Percentiles rank a stretch among this genome's conserved stretches.
Evolutionary conservation across 768 basidiomycete species (phyloP).

Genomic region (Boletellus sp.): DNA sequence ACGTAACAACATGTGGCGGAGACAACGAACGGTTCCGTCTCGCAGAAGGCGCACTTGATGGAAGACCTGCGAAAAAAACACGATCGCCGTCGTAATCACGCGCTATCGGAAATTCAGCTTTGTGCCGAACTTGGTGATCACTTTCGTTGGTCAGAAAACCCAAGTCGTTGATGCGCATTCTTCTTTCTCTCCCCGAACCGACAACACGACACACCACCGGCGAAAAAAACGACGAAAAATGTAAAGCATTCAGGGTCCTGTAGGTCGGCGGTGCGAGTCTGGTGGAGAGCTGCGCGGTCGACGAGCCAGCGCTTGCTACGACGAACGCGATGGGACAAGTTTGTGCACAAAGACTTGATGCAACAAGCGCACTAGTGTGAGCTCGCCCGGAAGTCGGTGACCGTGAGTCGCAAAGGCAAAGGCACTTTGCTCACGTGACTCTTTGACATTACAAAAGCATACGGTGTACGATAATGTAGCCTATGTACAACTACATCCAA

Average conservation of each 20-base stretch:
- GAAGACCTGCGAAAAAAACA: slow-evolving; percentile 98
- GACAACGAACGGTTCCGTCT: slow-evolving; percentile 92
- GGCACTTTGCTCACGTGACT: neutral
- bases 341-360: slow-evolving; percentile 4
- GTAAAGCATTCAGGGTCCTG: slow-evolving; percentile 71
- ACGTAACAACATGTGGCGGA: slow-evolving; percentile 93
- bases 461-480: neutral
- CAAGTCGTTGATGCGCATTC: too few species aligned
- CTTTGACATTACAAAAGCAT: neutral
- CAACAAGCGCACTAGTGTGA: slow-evolving; percentile 68
- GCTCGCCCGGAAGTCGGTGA: slow-evolving; percentile 89
- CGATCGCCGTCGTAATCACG: slow-evolving; percentile 89
- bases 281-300: slow-evolving; percentile 68
- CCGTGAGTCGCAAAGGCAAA: slow-evolving; percentile 44
- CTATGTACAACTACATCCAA: neutral
- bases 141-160: too few species aligned
- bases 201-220: slow-evolving; percentile 52
- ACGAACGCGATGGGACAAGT: slow-evolving; percentile 16
- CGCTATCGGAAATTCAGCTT: slow-evolving; percentile 80
- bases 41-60: slow-evolving; percentile 90
- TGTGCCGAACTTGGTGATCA: slow-evolving; percentile 82
- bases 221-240: slow-evolving; percentile 85
- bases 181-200: neutral
- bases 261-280: slow-evolving; percentile 72
- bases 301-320: slow-evolving; percentile 88